Conservation (phyloP, 73 alveolate species). For the Tetrahymena elliotti region DNA sequence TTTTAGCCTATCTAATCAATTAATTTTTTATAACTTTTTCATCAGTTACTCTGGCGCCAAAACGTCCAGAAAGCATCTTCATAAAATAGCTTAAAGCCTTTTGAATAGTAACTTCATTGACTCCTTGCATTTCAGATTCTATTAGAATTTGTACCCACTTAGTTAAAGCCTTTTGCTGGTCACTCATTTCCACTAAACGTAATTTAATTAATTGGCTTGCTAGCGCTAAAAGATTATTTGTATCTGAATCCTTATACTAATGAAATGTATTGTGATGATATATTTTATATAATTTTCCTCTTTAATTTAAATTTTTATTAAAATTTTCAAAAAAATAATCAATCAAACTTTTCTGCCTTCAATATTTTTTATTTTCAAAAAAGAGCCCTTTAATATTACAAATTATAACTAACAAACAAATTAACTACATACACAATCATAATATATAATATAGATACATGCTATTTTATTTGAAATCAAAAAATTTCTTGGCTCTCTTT, state of each 20-base stretch:
- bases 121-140: neutral
- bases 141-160: neutral
- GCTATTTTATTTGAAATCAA: neutral
- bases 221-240: neutral
- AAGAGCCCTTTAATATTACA: neutral
- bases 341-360: neutral
- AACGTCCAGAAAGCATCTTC: neutral
- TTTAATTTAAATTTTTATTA: neutral
- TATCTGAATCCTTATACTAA: neutral
- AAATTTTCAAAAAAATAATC: neutral
- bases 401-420: neutral
- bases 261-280: neutral
- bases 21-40: neutral
- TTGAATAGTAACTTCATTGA: neutral
- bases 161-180: neutral
- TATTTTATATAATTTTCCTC: neutral
- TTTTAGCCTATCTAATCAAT: neutral
- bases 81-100: neutral
- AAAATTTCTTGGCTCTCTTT: neutral
- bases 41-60: neutral
- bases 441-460: neutral
- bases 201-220: neutral
- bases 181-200: neutral
- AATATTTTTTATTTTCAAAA: neutral
- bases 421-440: neutral